Conservation (phyloP, 2,329 filamentous ascomycete species). For the Boeremia exigua region DNA sequence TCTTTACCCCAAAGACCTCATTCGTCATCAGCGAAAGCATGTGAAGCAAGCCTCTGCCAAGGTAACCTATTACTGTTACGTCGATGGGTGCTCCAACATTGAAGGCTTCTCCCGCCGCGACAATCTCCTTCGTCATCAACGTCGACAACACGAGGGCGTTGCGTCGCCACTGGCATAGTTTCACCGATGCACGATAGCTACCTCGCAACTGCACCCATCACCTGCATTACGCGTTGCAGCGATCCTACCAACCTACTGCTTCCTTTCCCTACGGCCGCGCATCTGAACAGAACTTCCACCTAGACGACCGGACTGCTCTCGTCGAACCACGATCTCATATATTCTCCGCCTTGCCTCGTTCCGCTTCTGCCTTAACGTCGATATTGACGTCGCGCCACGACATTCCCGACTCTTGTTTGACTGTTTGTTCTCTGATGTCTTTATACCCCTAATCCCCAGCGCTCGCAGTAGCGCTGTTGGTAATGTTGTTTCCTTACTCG, state of each 20-base stretch:
- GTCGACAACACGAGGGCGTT: slow-evolving; percentile 33
- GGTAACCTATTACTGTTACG: slow-evolving; percentile 28
- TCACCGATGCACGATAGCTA: background rate
- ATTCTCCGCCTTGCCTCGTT: background rate
- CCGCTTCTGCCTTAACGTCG: background rate
- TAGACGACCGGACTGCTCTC: no score
- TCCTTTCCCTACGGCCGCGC: no score
- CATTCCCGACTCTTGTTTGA: background rate
- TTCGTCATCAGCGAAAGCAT: slow-evolving; percentile 40
- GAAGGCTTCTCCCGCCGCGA: slow-evolving; percentile 45
- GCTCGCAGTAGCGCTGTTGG: background rate
- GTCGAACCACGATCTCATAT: no score
- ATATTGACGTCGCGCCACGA: background rate
- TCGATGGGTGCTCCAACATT: slow-evolving; percentile 34
- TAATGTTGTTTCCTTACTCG: background rate
- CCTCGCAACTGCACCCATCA: background rate
- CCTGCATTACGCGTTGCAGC: background rate
- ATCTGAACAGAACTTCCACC: no score
- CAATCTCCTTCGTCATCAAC: slow-evolving; percentile 43
- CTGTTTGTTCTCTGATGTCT: slow-evolving; percentile 1
- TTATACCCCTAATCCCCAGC: slow-evolving; percentile 9
- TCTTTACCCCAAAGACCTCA: slow-evolving; percentile 45
- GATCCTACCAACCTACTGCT: no score
- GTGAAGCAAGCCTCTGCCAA: slow-evolving; percentile 18
- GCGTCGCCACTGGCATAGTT: slow-evolving; percentile 5